Evolutionary conservation across 2,329 filamentous ascomycete genomes (phyloP), one percentile per base, ranked within the genome.

Genomic region (Fusarium sp.): DNA sequence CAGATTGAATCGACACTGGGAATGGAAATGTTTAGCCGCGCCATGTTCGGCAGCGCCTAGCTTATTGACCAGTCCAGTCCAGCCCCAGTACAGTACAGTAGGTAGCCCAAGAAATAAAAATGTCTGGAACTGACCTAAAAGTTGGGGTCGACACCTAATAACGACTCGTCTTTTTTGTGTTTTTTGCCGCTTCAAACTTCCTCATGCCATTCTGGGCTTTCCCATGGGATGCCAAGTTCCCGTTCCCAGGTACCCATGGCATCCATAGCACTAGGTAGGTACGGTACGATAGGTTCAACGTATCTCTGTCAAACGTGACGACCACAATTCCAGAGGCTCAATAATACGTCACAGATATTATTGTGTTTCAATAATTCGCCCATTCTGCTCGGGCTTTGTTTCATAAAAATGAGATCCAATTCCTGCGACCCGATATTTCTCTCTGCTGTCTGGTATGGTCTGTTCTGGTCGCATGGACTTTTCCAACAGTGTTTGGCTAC

Each of bases 401-500:
- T 71, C 71, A 71, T 57, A 49, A 59, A 71, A 57, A 71, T 62
- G 53, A 67, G n/a, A 57, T 38, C 20, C 46, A 65, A 65, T 65
- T 65, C 60, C 60, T 65, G 60, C 47, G 57, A 23, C 23, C 23
- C 23, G 23, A 57, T 46, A 36, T 44, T 52, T 44, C 30, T 36
- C 52, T 59, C 45, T 28, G 23, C 23, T 4, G 23, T 6, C 6
- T 23, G 23, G 23, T 23, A 3, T 23, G 23, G 23, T 23, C 23
- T 23, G 23, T 23, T 23, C 23, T 23, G 23, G 23, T 23, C 23
- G 23, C 33, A 30, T 38, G 30, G 8, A 30, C 10, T 37, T 52
- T 49, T 51, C 31, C 23, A 23, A 40, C 37, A 52, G 51, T 26
- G 50, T 41, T 18, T 51, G 34, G 47, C 61, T 50, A 54, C 59